These are phyloP conservation scores for Fusarium sarcochroum DNA, from an alignment of 2,329 filamentous ascomycete genomes.

Conservation along the genomic window DNA sequence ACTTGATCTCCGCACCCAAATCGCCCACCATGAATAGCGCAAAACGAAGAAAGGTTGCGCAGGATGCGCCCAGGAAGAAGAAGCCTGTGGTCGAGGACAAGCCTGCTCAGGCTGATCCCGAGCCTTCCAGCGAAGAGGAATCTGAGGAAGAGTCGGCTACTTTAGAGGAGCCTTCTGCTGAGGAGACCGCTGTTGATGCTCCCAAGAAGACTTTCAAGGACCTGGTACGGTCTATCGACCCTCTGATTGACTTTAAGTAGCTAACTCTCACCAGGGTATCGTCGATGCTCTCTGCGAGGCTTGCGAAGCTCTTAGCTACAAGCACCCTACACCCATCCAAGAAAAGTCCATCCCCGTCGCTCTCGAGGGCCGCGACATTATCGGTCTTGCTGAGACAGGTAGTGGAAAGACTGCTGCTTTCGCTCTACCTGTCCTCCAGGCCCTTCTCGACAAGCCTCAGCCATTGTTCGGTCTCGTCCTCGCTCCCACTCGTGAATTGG, in stretches of 20 bases:
- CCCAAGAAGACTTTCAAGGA: constrained; percentile 78
- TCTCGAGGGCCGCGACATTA: constrained; percentile 85
- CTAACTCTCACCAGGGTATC: constrained; percentile 71
- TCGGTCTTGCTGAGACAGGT: constrained; percentile 95
- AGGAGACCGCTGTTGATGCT: constrained; percentile 50
- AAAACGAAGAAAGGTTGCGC: constrained; percentile 60
- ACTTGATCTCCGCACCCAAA: constrained; percentile 2
- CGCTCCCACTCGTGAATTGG: constrained; percentile 93
- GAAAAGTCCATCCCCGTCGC: constrained; percentile 85
- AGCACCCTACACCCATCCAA: constrained; percentile 89
- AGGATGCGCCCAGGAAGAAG: constrained; percentile 46
- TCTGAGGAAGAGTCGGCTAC: constrained; percentile 55
- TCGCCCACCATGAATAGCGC: constrained; percentile 53
- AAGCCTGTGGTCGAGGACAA: constrained; percentile 25
- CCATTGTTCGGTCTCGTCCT: constrained; percentile 90
- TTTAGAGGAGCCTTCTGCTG: constrained; percentile 51
- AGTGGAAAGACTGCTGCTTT: constrained; percentile 97
- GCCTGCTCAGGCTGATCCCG: constrained; percentile 29
- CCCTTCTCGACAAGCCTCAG: constrained; percentile 89
- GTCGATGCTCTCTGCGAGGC: constrained; percentile 91
- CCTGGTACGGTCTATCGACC: constrained; percentile 58
- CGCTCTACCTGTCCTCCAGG: constrained; percentile 91
- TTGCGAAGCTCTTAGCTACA: constrained; percentile 86
- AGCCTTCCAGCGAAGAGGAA: constrained; percentile 36
- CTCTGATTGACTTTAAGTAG: neutral